Base-by-base conservation (phyloP, 2,329 filamentous ascomycete genomes). In the Stagonosporopsis rhizophila region DNA sequence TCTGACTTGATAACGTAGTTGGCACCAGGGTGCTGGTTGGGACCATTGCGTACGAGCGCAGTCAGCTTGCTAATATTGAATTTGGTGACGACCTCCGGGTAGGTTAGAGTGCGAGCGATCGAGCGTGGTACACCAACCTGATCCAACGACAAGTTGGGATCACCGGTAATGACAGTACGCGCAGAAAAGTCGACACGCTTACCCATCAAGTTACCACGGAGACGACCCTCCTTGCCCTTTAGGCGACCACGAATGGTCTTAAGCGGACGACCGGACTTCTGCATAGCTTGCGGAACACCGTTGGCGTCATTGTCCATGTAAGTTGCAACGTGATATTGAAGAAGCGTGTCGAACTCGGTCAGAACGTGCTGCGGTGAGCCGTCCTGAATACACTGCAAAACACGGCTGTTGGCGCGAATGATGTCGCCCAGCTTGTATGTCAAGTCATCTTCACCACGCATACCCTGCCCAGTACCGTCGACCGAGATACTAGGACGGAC, bases 271-370 rank as follows among this genome's bases (percentile, higher is more conserved):
- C 96, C 96, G 53, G 92, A 96, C 82, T 99, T 99, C 73, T 99
- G 96, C 72, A 98, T 83, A 2, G 95, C 94, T 68, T 95, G 92
- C 2, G 95, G 95, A 68, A 96, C 89, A 45, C 94, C 93, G 61
- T 96, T 95, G 78, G 98, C 97, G 75, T 99, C 94, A 70, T 99
- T 99, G 78, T 99, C 95, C 96, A 99, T 99, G 79, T 97, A 96
- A 1, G 96, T 99, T 39, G 96, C 96, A 58, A 99, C 93, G 72
- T 99, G 96, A 73, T 96, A 99, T 74, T 99, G 96, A 34, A 99
- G 82, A 28, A 99, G 81, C 61, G 89, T 87, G 77, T 96, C 92
- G 56, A 97, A 98, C 70, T 99, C 95, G 56, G 88, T 86, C 15
- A 92, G 87, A 64, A 98, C 92, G 77, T 99, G 95, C 62, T 91